These are phyloP conservation scores for Claviceps fusiformis DNA, from an alignment of 2,329 filamentous ascomycete species.

Conservation along the genomic window DNA sequence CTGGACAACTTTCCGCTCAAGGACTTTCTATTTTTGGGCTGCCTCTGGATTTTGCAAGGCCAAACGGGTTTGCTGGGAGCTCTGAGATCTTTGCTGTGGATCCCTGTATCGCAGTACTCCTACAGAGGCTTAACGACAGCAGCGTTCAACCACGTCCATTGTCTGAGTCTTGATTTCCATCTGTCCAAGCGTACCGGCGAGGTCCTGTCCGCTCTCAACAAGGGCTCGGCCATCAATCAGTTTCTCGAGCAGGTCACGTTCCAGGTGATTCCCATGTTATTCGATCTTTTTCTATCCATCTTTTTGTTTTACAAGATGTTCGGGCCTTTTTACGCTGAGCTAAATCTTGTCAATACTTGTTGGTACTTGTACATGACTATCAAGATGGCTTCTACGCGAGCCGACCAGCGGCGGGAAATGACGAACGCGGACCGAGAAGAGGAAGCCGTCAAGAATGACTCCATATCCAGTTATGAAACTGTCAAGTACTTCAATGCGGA, in stretches of 20 bases:
- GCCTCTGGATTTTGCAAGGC: constrained; percentile 77
- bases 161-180: constrained; percentile 90
- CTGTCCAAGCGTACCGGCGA: constrained; percentile 94
- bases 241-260: constrained; percentile 96
- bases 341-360: constrained; percentile 82
- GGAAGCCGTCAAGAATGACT: constrained; percentile 96
- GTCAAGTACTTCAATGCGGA: constrained; percentile 87
- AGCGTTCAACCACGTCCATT: constrained; percentile 94
- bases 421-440: constrained; percentile 90
- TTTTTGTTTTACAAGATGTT: constrained; percentile 52
- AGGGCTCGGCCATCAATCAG: constrained; percentile 88
- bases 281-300: constrained; percentile 78
- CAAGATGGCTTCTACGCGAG: constrained; percentile 85
- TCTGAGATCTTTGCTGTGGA: constrained; percentile 74
- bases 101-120: constrained; percentile 92
- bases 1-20: constrained; percentile 21
- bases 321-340: constrained; percentile 68
- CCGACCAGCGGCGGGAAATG: constrained; percentile 83
- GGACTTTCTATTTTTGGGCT: constrained; percentile 32
- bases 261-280: constrained; percentile 84
- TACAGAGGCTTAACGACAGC: constrained; percentile 89
- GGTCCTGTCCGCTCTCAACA: constrained; percentile 87
- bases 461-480: constrained; percentile 95
- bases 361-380: constrained; percentile 96
- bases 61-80: constrained; percentile 79